A percentile compares a stretch with the other conserved stretches of the same genome.
Evolutionary conservation across 441 rosid genomes (phyloP).

Genomic region (Erodium moschatum): DNA sequence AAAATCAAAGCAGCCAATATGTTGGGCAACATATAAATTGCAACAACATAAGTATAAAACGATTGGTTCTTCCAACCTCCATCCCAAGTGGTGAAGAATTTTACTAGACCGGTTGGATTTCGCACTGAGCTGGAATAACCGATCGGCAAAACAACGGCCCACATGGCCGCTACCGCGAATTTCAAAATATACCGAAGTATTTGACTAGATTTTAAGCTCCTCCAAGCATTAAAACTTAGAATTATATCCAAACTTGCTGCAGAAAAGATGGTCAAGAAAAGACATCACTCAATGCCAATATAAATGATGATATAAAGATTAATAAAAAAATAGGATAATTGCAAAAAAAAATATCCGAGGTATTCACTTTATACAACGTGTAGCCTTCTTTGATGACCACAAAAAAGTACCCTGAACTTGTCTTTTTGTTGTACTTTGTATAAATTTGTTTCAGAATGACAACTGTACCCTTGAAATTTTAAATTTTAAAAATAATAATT

Average conservation of each 20-base stretch:
- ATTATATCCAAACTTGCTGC: conserved; percentile 77
- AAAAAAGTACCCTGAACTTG: too few relatives aligned
- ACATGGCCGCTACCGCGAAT: conserved; percentile 64
- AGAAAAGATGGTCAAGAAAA: conserved; percentile 19
- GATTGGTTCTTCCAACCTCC: conserved; percentile 57
- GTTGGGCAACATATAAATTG: conserved; percentile 78
- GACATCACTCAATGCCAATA: too few relatives aligned
- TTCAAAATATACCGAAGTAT: conserved; percentile 72
- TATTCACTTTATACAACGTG: too few relatives aligned
- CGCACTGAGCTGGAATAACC: conserved; percentile 64
- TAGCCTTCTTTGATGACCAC: too few relatives aligned
- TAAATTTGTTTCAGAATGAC: too few relatives aligned
- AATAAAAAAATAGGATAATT: too few relatives aligned
- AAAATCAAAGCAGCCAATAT: conserved; percentile 64
- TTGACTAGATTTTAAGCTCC: conserved; percentile 69
- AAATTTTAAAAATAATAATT: too few relatives aligned
- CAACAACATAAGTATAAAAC: conserved; percentile 62
- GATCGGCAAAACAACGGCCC: conserved; percentile 80
- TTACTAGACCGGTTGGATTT: conserved; percentile 68
- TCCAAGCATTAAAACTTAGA: conserved; percentile 86
- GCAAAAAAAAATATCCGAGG: too few relatives aligned
- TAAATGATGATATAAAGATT: neutral
- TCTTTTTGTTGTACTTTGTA: too few relatives aligned
- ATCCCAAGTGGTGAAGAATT: conserved; percentile 60
- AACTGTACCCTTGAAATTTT: too few relatives aligned